Conservation (phyloP, 352 stramenopile genomes). For the Halophytophthora polymorphica region DNA sequence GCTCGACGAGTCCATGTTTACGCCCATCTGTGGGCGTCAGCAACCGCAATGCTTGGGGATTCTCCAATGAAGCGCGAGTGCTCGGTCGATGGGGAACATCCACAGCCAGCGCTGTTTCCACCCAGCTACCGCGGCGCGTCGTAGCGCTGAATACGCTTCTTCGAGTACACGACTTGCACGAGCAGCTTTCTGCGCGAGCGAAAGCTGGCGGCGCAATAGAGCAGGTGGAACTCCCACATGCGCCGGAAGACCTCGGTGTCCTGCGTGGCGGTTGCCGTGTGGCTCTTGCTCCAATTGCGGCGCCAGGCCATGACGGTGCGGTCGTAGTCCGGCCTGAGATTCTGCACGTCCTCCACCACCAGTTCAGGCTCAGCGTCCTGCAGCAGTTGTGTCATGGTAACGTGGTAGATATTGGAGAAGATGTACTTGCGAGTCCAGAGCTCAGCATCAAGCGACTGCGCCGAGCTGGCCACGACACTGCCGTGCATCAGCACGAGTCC, state of each 20-base stretch:
- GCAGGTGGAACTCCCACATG: slow-evolving; percentile 90
- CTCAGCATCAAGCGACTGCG: slow-evolving; percentile 76
- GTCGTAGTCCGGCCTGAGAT: slow-evolving; percentile 88
- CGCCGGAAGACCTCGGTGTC: slow-evolving; percentile 80
- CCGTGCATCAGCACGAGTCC: slow-evolving; percentile 79
- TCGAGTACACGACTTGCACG: slow-evolving; percentile 84
- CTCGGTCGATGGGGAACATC: too few relatives aligned
- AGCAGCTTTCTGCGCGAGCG: slow-evolving; percentile 82
- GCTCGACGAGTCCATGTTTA: too few relatives aligned
- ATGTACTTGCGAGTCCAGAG: slow-evolving; percentile 91
- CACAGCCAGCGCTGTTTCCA: too few relatives aligned
- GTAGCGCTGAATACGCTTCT: slow-evolving; percentile 77
- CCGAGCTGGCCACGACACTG: slow-evolving; percentile 78
- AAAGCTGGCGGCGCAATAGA: slow-evolving; percentile 89
- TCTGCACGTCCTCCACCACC: slow-evolving; percentile 80
- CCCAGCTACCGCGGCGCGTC: slow-evolving; percentile 80
- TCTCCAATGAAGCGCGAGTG: too few relatives aligned
- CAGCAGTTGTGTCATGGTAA: slow-evolving; percentile 71
- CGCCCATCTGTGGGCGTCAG: too few relatives aligned
- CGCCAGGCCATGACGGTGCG: slow-evolving; percentile 89
- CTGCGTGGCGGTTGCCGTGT: slow-evolving; percentile 71
- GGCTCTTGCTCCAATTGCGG: slow-evolving; percentile 76
- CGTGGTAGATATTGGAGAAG: slow-evolving; percentile 87
- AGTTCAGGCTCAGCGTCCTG: slow-evolving; percentile 74
- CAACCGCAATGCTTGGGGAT: too few relatives aligned